These are phyloP conservation scores for Leccinum subgranulosum DNA, from an alignment of 768 basidiomycete species.

Conservation along the genomic window DNA sequence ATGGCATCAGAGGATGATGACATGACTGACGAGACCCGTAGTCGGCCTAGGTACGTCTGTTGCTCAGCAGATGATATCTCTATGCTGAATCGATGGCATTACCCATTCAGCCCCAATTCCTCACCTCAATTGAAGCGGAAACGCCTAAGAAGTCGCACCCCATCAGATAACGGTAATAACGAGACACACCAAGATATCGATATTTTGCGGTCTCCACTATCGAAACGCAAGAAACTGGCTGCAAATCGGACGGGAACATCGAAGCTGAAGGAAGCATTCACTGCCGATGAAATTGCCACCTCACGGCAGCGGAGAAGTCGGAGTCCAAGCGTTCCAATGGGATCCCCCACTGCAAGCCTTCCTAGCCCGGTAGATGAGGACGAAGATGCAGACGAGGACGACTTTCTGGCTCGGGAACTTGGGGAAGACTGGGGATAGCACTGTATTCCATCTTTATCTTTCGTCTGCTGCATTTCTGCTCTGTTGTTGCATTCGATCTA, in stretches of 20 bases:
- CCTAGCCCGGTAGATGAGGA: conserved; percentile 41
- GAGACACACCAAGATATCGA: conserved; percentile 41
- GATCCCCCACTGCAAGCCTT: conserved; percentile 7
- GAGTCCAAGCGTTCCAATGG: conserved; percentile 17
- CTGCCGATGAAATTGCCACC: conserved; percentile 46
- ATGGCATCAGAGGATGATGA: conserved; percentile 48
- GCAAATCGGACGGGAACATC: conserved; percentile 64
- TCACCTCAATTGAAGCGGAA: conserved; percentile 57
- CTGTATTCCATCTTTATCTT: background rate
- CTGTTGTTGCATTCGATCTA: conserved; percentile 18
- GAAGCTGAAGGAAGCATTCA: conserved; percentile 63
- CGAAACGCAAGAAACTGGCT: conserved; percentile 77
- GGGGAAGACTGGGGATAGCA: conserved; percentile 74
- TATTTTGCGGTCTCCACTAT: conserved; percentile 60
- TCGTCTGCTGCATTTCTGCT: background rate
- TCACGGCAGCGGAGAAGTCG: conserved; percentile 20
- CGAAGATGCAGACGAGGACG: conserved; percentile 66
- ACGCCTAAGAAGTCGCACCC: conserved; percentile 68
- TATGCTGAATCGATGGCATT: conserved; percentile 5
- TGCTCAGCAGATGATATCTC: conserved; percentile 19
- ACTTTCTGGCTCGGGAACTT: conserved; percentile 78
- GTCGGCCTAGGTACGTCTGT: conserved; percentile 39
- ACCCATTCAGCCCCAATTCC: conserved; percentile 34
- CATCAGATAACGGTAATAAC: conserved; percentile 52
- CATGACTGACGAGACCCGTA: conserved; percentile 48